phyloP scores from a whole-genome alignment of 2,329 filamentous ascomycete genomes.

The Aspergillus ustus region DNA sequence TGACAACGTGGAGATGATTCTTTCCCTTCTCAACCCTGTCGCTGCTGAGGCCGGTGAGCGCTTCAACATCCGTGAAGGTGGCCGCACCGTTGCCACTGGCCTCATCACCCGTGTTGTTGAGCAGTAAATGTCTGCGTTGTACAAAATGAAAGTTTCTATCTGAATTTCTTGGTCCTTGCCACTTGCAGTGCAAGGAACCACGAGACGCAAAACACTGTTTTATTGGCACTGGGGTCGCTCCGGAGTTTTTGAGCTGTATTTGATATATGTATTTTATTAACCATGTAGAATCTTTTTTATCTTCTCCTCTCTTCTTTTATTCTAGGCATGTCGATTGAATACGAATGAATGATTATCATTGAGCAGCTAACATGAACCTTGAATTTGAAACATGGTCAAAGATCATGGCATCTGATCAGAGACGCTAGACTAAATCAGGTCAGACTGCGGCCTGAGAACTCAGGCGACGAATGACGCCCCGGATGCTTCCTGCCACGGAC shows the following conservation, averaged over 20 bases:
- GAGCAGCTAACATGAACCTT: not conserved
- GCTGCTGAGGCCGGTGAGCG: slow-evolving; percentile 90
- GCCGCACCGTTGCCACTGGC: slow-evolving; percentile 83
- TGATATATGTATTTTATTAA: slow-evolving; percentile 41
- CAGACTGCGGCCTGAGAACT: slow-evolving; percentile 18
- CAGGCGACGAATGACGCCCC: slow-evolving; percentile 22
- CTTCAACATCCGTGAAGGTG: slow-evolving; percentile 98
- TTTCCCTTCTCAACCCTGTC: slow-evolving; percentile 80
- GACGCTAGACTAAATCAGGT: slow-evolving; percentile 8
- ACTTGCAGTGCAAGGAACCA: slow-evolving; percentile 42
- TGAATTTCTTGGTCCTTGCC: slow-evolving; percentile 34
- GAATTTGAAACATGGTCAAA: too few species aligned
- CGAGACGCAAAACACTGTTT: slow-evolving; percentile 31
- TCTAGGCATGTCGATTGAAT: slow-evolving; percentile 23
- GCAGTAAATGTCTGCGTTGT: slow-evolving; percentile 42
- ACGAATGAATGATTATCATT: slow-evolving; percentile 25
- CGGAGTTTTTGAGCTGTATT: slow-evolving; percentile 42
- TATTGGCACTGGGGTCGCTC: slow-evolving; percentile 27
- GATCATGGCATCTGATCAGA: not conserved
- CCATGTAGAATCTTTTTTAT: slow-evolving; percentile 33
- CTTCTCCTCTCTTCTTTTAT: slow-evolving; percentile 34
- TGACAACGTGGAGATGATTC: slow-evolving; percentile 98
- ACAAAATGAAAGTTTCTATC: slow-evolving; percentile 35
- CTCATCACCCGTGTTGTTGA: slow-evolving; percentile 74
- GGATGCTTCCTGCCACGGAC: slow-evolving; percentile 5